Evolutionary conservation across 1,284 basidiomycete species (phyloP), one percentile per base, ranked within the genome.

Genomic region (Naganishia sp.): DNA sequence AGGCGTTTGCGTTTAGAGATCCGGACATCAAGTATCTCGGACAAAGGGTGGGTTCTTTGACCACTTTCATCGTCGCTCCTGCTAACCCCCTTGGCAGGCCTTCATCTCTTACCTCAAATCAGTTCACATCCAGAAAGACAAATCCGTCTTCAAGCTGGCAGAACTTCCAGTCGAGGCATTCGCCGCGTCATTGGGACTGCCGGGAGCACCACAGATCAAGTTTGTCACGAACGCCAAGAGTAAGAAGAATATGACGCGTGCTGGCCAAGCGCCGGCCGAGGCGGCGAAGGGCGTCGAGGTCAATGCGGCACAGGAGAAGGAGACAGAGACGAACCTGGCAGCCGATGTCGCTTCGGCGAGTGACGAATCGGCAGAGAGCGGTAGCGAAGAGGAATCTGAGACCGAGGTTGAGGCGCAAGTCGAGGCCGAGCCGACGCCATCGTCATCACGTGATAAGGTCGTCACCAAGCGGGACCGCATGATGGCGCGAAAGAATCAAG

Each of bases 391-490:
- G 42, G 68, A 60, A 9, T 66, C 75, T 1, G 81, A 81, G 31
- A 80, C 77, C 0, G 73, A 70, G 2, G 75, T 74, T 2, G 76
- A 71, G n/a, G 71, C 67, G 6, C 73, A 69, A 49, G 46, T 72
- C 63, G 69, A 69, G 31, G 59, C 21, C n/a, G 75, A 68, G 25
- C 72, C 75, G 42, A 70, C 66, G 18, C 76, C 71, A 13, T 16
- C 11, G 16, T 36, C 33, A 23, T 21, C 53, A 23, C 53, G 48
- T 28, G 49, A 65, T 45, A 52, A 53, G 25, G 89, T 94, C 0
- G 86, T 91, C 65, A 98, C 96, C 5, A 98, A 96, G 81, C 97
- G 98, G 78, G 96, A 99, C 78, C 87, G 93, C 61, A 97, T 99
- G 92, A 99, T 99, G 75, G 90, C 91, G 75, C 87, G 95, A 67